Percentiles rank a stretch among this genome's conserved stretches.
Evolutionary conservation across 371 early-diverging fungal species (phyloP).

Genomic region (Mucor sp.): DNA sequence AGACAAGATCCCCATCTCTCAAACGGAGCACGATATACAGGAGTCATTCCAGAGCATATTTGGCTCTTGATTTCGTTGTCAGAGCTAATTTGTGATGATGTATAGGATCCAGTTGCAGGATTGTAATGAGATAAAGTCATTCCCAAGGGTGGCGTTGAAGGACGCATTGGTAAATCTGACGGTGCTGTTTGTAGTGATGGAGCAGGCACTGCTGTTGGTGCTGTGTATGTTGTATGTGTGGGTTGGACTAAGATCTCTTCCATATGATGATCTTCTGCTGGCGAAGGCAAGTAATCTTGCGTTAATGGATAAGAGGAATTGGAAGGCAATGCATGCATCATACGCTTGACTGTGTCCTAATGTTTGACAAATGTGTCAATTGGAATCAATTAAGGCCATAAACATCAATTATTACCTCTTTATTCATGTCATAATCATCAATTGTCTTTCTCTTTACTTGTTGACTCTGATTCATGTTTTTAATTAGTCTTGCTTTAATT

Average conservation of each 20-base stretch:
- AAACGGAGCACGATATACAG: constrained; percentile 42
- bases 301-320: background rate
- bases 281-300: background rate
- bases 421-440: background rate
- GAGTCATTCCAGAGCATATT: constrained; percentile 53
- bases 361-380: background rate
- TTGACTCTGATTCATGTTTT: background rate
- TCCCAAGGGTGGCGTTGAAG: constrained; percentile 47
- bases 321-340: background rate
- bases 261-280: background rate
- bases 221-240: background rate
- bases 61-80: constrained; percentile 27
- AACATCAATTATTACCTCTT: background rate
- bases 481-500: background rate
- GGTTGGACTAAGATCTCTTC: background rate
- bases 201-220: background rate
- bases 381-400: background rate
- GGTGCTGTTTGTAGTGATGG: background rate
- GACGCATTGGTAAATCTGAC: constrained; percentile 23
- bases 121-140: constrained; percentile 53
- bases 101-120: constrained; percentile 34
- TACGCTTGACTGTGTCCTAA: background rate
- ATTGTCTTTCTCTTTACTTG: background rate
- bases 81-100: constrained; percentile 35
- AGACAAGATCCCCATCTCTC: constrained; percentile 54